A percentile compares a stretch with the other conserved stretches of the same genome.
Conservation (phyloP, 2,329 filamentous ascomycete species). For the Teratosphaeriaceae sp. region DNA sequence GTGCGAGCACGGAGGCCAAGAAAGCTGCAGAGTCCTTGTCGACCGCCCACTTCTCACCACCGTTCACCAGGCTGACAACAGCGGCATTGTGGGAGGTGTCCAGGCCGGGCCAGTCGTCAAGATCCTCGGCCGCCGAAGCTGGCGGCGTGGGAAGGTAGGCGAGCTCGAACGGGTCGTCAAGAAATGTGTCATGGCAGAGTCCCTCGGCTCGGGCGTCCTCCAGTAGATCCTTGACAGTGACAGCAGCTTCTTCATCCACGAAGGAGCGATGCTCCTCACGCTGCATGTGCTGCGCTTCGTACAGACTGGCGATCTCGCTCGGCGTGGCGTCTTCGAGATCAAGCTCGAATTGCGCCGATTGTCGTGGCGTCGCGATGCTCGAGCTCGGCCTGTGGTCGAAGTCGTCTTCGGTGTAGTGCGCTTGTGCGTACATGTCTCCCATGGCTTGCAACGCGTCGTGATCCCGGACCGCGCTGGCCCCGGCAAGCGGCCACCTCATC, state of each 20-base stretch:
- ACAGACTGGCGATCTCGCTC: conserved; percentile 1
- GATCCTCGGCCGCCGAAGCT: neutral
- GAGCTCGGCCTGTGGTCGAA: too few species aligned
- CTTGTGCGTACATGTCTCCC: too few species aligned
- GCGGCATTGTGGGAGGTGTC: neutral
- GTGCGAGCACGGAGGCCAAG: conserved; percentile 15
- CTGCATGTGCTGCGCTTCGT: neutral
- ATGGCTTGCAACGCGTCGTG: too few species aligned
- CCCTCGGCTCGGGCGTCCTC: conserved; percentile 1
- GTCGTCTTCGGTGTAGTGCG: too few species aligned
- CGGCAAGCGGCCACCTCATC: too few species aligned
- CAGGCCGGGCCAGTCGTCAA: neutral
- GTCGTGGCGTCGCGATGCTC: neutral
- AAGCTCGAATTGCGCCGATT: neutral
- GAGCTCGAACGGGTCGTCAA: neutral
- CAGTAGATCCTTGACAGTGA: neutral
- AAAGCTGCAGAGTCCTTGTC: conserved; percentile 19
- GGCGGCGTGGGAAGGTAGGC: neutral
- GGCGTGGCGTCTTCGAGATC: conserved; percentile 5
- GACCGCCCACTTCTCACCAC: conserved; percentile 22
- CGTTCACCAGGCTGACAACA: neutral
- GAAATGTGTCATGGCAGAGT: neutral
- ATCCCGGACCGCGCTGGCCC: too few species aligned
- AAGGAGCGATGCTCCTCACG: neutral
- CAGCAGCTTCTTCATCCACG: neutral